A percentile compares a stretch with the other conserved stretches of the same genome.
phyloP scores from a whole-genome alignment of 1,284 basidiomycete species.

The Ustilago hordei region DNA sequence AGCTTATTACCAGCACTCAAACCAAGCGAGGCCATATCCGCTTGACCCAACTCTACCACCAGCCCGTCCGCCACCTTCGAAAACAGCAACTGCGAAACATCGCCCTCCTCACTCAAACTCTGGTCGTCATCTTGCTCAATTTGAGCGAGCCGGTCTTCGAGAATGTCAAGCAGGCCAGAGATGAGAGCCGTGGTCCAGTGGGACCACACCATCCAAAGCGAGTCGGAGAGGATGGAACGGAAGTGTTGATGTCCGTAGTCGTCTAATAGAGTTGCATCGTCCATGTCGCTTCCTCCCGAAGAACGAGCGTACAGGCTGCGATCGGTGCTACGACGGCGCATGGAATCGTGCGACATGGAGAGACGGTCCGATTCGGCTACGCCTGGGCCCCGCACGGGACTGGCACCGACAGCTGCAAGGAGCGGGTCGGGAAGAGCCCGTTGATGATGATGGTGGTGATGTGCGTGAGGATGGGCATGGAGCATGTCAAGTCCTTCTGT shows the following conservation, averaged over 20 bases:
- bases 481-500: slow-evolving; percentile 16
- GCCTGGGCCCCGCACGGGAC: slow-evolving; percentile 20
- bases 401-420: slow-evolving; percentile 44
- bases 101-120: slow-evolving; percentile 11
- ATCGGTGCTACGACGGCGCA: slow-evolving; percentile 30
- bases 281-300: slow-evolving; percentile 16
- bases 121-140: slow-evolving; percentile 18
- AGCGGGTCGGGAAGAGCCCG: slow-evolving; percentile 46
- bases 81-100: slow-evolving; percentile 19
- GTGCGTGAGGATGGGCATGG: slow-evolving; percentile 8
- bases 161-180: slow-evolving; percentile 38
- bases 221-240: slow-evolving; percentile 38
- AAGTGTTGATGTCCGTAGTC: slow-evolving; percentile 10
- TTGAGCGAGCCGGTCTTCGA: slow-evolving; percentile 39
- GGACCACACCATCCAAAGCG: slow-evolving; percentile 54
- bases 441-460: slow-evolving; percentile 26
- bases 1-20: slow-evolving; percentile 46
- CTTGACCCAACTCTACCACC: slow-evolving; percentile 24
- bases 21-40: slow-evolving; percentile 44
- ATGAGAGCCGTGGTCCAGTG: slow-evolving; percentile 49
- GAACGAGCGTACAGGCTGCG: slow-evolving; percentile 38
- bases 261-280: slow-evolving; percentile 9
- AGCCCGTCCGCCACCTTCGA: slow-evolving; percentile 13
- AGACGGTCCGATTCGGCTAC: slow-evolving; percentile 37
- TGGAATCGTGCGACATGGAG: slow-evolving; percentile 23